A percentile compares a stretch with the other conserved stretches of the same genome.
Evolutionary conservation across 116 monocot genomes (phyloP).

Genomic region (Phalaenopsis hybrid): DNA sequence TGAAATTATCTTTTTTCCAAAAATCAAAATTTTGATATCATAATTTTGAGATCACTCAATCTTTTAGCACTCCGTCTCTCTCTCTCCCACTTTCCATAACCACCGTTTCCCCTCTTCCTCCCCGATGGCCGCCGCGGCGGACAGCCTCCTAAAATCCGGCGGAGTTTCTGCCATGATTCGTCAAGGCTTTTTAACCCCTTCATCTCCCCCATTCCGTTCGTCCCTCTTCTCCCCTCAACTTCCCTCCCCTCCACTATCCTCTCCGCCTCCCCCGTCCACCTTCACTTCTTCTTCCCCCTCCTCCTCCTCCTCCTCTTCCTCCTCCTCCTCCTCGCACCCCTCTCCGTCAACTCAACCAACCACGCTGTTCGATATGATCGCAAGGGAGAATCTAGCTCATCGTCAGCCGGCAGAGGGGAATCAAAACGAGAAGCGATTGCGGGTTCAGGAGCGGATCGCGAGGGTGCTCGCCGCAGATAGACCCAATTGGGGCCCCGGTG

Average conservation of each 20-base stretch:
- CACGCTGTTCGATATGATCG: constrained; percentile 47
- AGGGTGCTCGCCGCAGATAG: constrained; percentile 8
- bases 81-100: not conserved
- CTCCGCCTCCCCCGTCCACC: not conserved
- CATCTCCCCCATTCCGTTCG: constrained; percentile 1
- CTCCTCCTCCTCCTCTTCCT: not conserved
- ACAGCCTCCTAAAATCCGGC: constrained; percentile 25
- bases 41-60: too few relatives aligned
- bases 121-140: constrained; percentile 16
- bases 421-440: constrained; percentile 4
- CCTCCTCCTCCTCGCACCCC: not conserved
- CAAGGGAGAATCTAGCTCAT: constrained; percentile 16
- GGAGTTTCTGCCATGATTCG: constrained; percentile 40
- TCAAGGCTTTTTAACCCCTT: constrained; percentile 26
- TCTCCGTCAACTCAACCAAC: constrained; percentile 9
- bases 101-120: not conserved
- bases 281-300: not conserved
- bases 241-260: constrained; percentile 9
- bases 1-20: too few relatives aligned
- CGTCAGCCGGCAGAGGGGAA: constrained; percentile 8
- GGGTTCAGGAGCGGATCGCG: constrained; percentile 22
- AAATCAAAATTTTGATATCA: too few relatives aligned
- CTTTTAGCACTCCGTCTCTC: not conserved
- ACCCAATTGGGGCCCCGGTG: constrained; percentile 22
- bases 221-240: constrained; percentile 2